Evolutionary conservation across 78 protist genomes (phyloP), one percentile per base, ranked within the genome.

Genomic region (Dictyostelium capitatum): DNA sequence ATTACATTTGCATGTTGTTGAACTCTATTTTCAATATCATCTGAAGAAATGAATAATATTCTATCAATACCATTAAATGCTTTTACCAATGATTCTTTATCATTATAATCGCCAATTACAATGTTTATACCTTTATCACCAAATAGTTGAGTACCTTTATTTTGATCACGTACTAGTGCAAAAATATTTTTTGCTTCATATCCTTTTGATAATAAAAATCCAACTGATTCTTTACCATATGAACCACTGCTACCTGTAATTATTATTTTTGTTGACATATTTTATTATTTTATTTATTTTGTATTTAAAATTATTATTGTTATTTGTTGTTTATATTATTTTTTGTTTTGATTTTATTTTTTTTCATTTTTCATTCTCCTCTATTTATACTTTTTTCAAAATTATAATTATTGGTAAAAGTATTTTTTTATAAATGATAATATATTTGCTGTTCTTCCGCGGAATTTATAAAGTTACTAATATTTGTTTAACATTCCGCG

Each of bases 121-220:
- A 47, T 17, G 6, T 64, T 46, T 0, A 80, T 15, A n/a, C 65
- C 77, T 20, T n/a, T 57, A 0, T 62, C 37, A n/a, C 23, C 20
- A 11, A 62, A 62, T 67, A 30, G 47, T 32, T 67, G n/a, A n/a
- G n/a, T 17, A 4, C 41, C 48, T 67, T 67, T 64, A 6, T 81
- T 64, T 64, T 74, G 64, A 4, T 80, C 77, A 59, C 89, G 50
- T 25, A 46, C 89, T 0, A 81, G 15, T 20, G 89, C 89, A 65
- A 25, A 11, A 12, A 64, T 46, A 23, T 51, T 47, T 25, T n/a
- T 23, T 28, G 48, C 1, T 12, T 80, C 23, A 12, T 62, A 32
- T 20, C 75, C 65, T n/a, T 12, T 80, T 46, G n/a, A 17, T 19
- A 43, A 32, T 23, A 80, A 43, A 12, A 80, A n/a, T 3, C 62